Evolutionary conservation across 23 red algal species (phyloP).

Genomic region (Rhodosorus marinus): DNA sequence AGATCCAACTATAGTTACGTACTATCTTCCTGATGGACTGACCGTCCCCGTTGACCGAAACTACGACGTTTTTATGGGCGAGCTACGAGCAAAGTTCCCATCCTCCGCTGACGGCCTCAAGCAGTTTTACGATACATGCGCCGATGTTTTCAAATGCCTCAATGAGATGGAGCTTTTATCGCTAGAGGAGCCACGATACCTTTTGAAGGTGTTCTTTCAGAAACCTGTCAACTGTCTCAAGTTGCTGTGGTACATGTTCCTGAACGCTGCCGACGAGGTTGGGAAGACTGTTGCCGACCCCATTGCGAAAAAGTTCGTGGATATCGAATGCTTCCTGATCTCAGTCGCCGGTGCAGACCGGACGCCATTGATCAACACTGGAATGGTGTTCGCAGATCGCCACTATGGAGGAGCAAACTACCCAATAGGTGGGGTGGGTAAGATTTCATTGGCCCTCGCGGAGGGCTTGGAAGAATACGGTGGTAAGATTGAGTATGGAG

Average conservation of each 20-base stretch:
- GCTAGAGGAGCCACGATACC: constrained; percentile 73
- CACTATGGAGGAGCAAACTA: constrained; percentile 92
- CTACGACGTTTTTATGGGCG: constrained; percentile 47
- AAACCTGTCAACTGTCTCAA: constrained; percentile 61
- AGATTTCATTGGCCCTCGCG: constrained; percentile 49
- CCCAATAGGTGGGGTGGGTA: constrained; percentile 64
- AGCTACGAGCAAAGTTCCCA: constrained; percentile 57
- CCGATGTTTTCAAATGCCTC: constrained; percentile 55
- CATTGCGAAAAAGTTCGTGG: constrained; percentile 51
- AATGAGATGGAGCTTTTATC: constrained; percentile 64
- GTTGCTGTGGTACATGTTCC: constrained; percentile 40
- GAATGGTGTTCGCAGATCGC: constrained; percentile 94
- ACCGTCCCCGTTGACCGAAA: constrained; percentile 66
- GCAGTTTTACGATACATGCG: constrained; percentile 67
- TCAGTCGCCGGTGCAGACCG: constrained; percentile 54
- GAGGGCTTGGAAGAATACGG: constrained; percentile 29
- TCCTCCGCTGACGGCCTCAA: constrained; percentile 37
- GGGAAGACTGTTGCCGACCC: constrained; percentile 46
- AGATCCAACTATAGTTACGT: constrained; percentile 70
- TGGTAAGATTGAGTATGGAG: constrained; percentile 27
- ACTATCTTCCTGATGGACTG: constrained; percentile 55
- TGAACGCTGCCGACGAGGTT: constrained; percentile 66
- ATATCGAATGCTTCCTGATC: constrained; percentile 82
- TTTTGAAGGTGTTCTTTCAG: constrained; percentile 45
- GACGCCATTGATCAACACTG: constrained; percentile 92